A percentile compares a stretch with the other conserved stretches of the same genome.
Evolutionary conservation across 2,329 filamentous ascomycete genomes (phyloP).

Genomic region (Teratosphaeriaceae sp.): DNA sequence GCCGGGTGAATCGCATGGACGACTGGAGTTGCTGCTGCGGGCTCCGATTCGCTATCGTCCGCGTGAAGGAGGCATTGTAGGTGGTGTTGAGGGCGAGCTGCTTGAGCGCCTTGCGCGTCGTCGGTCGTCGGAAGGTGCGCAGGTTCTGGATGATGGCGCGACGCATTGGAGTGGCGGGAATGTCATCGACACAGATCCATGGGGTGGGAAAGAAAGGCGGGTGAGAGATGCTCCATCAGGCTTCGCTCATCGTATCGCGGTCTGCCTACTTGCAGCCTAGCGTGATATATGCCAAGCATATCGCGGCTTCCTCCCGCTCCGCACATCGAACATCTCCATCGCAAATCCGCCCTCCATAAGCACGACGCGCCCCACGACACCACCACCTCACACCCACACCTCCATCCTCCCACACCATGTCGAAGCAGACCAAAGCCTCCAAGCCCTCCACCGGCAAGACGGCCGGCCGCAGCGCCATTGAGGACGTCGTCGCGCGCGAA

Average conservation of each 20-base stretch:
- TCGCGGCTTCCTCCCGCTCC: too few relatives aligned
- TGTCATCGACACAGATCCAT: neutral
- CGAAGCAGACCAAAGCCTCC: constrained; percentile 36
- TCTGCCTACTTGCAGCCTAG: too few relatives aligned
- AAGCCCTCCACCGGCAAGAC: constrained; percentile 63
- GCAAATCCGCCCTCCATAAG: too few relatives aligned
- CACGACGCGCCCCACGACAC: constrained; percentile 5
- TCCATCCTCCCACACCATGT: constrained; percentile 29
- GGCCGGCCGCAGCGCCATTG: constrained; percentile 81
- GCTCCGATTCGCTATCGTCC: constrained; percentile 36
- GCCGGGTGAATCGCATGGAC: constrained; percentile 66
- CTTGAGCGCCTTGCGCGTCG: constrained; percentile 54
- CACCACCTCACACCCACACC: constrained; percentile 6
- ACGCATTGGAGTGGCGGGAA: constrained; percentile 57
- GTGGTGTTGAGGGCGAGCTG: constrained; percentile 33
- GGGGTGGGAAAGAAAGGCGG: too few relatives aligned
- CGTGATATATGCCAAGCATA: too few relatives aligned
- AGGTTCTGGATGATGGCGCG: constrained; percentile 62
- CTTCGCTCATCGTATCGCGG: too few relatives aligned
- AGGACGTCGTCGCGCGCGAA: constrained; percentile 98
- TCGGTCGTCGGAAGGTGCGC: constrained; percentile 60
- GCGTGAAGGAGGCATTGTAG: constrained; percentile 40
- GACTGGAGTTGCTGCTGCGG: constrained; percentile 46
- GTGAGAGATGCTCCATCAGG: too few relatives aligned
- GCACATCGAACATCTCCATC: too few relatives aligned